Base-by-base conservation (phyloP, 192 early-diverging fungal genomes). In the Globomyces pollinis-pini region DNA sequence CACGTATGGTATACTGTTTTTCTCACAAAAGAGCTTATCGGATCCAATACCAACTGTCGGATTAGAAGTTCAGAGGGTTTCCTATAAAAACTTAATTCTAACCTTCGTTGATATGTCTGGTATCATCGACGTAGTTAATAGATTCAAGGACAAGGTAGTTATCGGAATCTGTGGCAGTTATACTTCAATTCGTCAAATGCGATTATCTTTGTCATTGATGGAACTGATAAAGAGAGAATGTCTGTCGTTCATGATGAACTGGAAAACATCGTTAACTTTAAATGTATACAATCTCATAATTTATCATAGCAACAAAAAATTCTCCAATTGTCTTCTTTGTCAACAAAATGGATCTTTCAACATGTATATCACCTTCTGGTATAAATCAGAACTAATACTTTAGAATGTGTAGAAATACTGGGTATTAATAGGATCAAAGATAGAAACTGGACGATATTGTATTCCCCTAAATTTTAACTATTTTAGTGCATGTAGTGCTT, bases 131-230 rank as follows among this genome's bases (percentile, higher is more conserved):
- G n/a, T n/a, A n/a, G n/a, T n/a, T n/a, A n/a, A n/a, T n/a, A n/a
- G n/a, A n/a, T n/a, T n/a, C n/a, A n/a, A n/a, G n/a, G n/a, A n/a
- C n/a, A 26, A 47, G 11, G 44, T 26, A 47, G 44, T 4, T 47
- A 28, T 26, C 23, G 44, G 15, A 55, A 23, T 26, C 21, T 41
- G 11, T 41, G 53, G 53, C 8, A n/a, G 3, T n/a, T 55, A n/a
- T 7, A 20, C 15, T 39, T 41, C 7, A 31, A 33, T 35, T 38
- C 30, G 18, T 55, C 29, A 24, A 28, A 55, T 31, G 53, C 35
- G 53, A 8, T 55, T 5, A 28, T 55, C 13, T 35, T 55, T 41
- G 53, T 55, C 23, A 28, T 55, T 41, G 53, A 55, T 41, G 53
- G 21, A n/a, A 41, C 53, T 7, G 53, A 55, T 31, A 55, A 33